Base-by-base conservation (phyloP, 2,329 filamentous ascomycete genomes). In the Gremmenia infestans region DNA sequence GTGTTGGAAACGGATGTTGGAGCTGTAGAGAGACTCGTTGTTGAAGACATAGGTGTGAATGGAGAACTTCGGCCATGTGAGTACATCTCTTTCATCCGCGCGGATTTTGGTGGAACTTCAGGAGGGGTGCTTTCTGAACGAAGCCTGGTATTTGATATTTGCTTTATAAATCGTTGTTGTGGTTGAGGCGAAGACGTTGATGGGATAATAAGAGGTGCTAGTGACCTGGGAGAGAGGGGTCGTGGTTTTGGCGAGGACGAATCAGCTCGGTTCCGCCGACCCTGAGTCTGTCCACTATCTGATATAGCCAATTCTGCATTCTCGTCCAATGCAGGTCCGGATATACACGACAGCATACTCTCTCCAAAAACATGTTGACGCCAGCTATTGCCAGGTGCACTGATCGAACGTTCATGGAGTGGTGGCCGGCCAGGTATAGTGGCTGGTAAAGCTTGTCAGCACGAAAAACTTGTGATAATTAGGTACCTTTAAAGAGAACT, bases 381-480 rank as follows among this genome's bases (percentile, higher is more conserved):
- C 72, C 76, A 76, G 52, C 72, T 76, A 59, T 66, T 65, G 19
- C 78, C 78, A 2, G 83, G 82, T n/a, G 81, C 81, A 67, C 82
- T 86, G 55, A 78, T 79, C 39, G 83, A 86, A 55, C 83, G 78
- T 71, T 87, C 84, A 62, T 87, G 82, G 25, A 86, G 70, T 36
- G 84, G 76, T 54, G 82, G 83, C 6, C 83, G 78, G 42, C 83
- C 84, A 36, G 85, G 85, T 62, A 88, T 86, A 28, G 85, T 87
- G 60, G 85, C 84, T 87, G 61, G 19, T 19, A 45, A 22, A 22
- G 19, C n/a, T 12, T 11, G 19, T 45, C 51, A 57, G 53, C 56
- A 55, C 49, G 28, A 37, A 32, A 23, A 46, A 35, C 45, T 48
- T 39, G 8, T 23, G 49, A 48, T 7, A 49, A 19, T 25, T 39